Base-by-base conservation (phyloP, 768 basidiomycete genomes). In the Clavaria fumosa region DNA sequence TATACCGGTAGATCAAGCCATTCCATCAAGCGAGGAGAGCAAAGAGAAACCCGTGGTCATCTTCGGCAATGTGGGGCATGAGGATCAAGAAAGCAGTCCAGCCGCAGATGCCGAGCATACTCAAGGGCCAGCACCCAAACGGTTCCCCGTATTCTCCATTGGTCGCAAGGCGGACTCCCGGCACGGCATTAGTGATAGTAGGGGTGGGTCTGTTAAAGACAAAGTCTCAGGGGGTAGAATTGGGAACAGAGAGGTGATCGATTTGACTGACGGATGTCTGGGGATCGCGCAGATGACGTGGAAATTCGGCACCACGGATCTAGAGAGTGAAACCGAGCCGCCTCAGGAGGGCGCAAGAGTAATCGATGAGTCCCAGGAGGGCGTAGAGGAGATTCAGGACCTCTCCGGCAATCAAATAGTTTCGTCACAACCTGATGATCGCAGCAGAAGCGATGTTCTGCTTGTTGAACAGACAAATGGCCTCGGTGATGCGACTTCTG, bases 381-480 rank as follows among this genome's bases (percentile, higher is more conserved):
- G 50, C 24, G 38, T 38, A 32, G 72, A 65, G 50, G 75, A 70
- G 73, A 64, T 19, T 24, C n/a, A 23, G 21, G 17, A 23, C n/a
- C 26, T 21, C 26, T 11, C 26, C 40, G 15, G 7, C 35, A 19
- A 23, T 10, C 10, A 19, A 17, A 36, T 5, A 34, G 12, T n/a
- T 21, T 11, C 37, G 10, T 12, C 20, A 23, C 30, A 23, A 18
- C 31, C 38, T 7, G 32, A 28, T 9, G 9, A 28, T 28, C 26
- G 26, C n/a, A n/a, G n/a, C n/a, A n/a, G n/a, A n/a, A n/a, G n/a
- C n/a, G 14, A 28, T 28, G 26, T 9, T 9, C 26, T 28, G 24
- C 26, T 37, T 20, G 27, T 30, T 6, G 34, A 34, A 4, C 40
- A 22, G 17, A 14, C 28, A 12, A 36, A 37, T 17, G 34, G 10